Evolutionary conservation across 495 filamentous ascomycete species (phyloP).

Genomic region (Tricharina praecox): DNA sequence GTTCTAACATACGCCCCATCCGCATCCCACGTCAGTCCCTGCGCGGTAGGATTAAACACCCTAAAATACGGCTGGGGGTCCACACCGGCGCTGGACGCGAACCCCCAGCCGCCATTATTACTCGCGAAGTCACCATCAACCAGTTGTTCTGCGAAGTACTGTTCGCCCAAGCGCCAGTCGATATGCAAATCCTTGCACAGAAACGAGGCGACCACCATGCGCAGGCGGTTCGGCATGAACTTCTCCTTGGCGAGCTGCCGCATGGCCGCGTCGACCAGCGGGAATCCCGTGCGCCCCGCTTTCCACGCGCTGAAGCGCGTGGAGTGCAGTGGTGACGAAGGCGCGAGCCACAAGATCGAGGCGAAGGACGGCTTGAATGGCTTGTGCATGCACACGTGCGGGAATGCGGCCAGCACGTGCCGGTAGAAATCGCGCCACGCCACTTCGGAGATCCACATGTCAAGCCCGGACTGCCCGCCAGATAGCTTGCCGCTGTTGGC

Average conservation of each 20-base stretch:
- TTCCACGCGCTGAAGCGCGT: slow-evolving; percentile 55
- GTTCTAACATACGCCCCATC: slow-evolving; percentile 51
- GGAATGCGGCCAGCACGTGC: slow-evolving; percentile 73
- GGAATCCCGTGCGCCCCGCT: slow-evolving; percentile 61
- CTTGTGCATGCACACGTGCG: slow-evolving; percentile 86
- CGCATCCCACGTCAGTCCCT: slow-evolving; percentile 70
- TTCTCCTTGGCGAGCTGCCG: slow-evolving; percentile 53
- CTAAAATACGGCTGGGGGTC: slow-evolving; percentile 88
- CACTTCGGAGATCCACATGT: slow-evolving; percentile 69
- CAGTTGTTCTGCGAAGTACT: slow-evolving; percentile 73
- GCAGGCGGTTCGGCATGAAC: slow-evolving; percentile 80
- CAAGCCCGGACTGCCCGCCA: slow-evolving; percentile 48
- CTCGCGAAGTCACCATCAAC: slow-evolving; percentile 86
- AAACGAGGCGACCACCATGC: slow-evolving; percentile 81
- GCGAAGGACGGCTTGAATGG: slow-evolving; percentile 80
- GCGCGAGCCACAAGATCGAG: slow-evolving; percentile 49
- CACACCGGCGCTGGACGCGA: slow-evolving; percentile 59
- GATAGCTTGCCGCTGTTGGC: slow-evolving; percentile 56
- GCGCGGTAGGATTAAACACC: slow-evolving; percentile 74
- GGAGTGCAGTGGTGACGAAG: slow-evolving; percentile 1
- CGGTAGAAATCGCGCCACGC: slow-evolving; percentile 92
- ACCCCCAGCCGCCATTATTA: slow-evolving; percentile 90
- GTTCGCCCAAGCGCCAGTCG: slow-evolving; percentile 83
- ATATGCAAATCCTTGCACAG: slow-evolving; percentile 71
- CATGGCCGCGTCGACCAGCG: slow-evolving; percentile 88